Evolutionary conservation across 75 land plant species (phyloP), one percentile per base, ranked within the genome.

Genomic region (Isoetes taiwanensis): DNA sequence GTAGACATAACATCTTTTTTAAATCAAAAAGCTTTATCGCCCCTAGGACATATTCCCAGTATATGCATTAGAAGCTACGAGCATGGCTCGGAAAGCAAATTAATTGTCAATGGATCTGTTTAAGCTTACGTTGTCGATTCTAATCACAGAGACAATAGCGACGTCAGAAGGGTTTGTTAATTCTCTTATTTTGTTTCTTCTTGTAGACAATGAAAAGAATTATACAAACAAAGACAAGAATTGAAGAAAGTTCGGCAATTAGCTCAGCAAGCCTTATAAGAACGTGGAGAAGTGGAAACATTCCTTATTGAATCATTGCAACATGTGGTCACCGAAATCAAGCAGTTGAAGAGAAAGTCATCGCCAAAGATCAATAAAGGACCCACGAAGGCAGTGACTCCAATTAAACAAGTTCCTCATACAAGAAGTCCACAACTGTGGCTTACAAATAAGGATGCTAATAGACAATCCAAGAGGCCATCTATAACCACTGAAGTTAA

Each of bases 221-320:
- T 33, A 39, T 58, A 19, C 33, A 64, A 24, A 46, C 70, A 34
- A 70, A 70, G 31, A 34, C 69, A 58, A 30, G 73, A 70, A 34
- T 62, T 70, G 2, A 63, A 57, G 67, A 63, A 48, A 31, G 38
- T 70, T 10, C 23, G 73, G 61, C 73, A 70, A 20, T 57, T 70
- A 0, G 67, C 68, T 19, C 68, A 70, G 34, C 61, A 41, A 19
- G 58, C 64, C 10, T 27, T 70, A 5, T 30, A 16, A 8, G 69
- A 70, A 34, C 68, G 73, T 19, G 55, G 67, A 14, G 73, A 70
- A 31, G 68, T 64, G 3, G 73, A 70, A 40, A 30, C 46, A 1
- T 70, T 70, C 55, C 56, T 70, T 19, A 41, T 70, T 2, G 68
- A 70, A 20, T 70, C 73, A 6, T 38, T 70, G 12, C 56, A 70